Percentiles rank a stretch among this genome's conserved stretches.
These are phyloP conservation scores for Linnemannia hyalina DNA, from an alignment of 192 early-diverging fungal species.

Conservation along the genomic window DNA sequence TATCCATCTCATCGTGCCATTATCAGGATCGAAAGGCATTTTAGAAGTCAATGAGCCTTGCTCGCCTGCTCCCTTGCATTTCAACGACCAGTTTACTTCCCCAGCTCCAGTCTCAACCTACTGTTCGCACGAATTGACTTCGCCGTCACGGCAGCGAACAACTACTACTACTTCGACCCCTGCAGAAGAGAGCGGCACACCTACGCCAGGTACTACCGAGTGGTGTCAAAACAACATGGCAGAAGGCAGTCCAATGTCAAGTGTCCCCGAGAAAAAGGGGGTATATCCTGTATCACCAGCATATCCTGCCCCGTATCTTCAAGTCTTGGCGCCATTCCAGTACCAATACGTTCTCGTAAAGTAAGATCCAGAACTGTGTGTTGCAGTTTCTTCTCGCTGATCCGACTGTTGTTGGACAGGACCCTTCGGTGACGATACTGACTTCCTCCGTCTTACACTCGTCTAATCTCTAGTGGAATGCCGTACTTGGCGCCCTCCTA, in stretches of 20 bases:
- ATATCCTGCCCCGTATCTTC: background rate
- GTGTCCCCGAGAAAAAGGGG: background rate
- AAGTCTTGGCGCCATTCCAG: background rate
- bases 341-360: conserved; percentile 20
- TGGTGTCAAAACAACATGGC: background rate
- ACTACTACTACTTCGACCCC: background rate
- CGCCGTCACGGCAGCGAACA: background rate
- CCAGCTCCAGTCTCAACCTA: background rate
- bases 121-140: background rate
- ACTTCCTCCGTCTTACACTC: background rate
- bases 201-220: background rate
- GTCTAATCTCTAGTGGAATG: conserved; percentile 7
- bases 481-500: conserved; percentile 16
- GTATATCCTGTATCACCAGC: background rate
- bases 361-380: background rate
- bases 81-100: background rate
- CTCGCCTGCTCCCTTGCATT: background rate
- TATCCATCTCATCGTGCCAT: background rate
- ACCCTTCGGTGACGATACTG: background rate
- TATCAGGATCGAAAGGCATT: background rate
- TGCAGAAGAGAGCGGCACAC: background rate
- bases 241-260: background rate
- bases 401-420: background rate
- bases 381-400: background rate
- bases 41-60: background rate